A percentile compares a stretch with the other conserved stretches of the same genome.
Evolutionary conservation across 192 early-diverging fungal species (phyloP).

Genomic region (Gigaspora rosea): DNA sequence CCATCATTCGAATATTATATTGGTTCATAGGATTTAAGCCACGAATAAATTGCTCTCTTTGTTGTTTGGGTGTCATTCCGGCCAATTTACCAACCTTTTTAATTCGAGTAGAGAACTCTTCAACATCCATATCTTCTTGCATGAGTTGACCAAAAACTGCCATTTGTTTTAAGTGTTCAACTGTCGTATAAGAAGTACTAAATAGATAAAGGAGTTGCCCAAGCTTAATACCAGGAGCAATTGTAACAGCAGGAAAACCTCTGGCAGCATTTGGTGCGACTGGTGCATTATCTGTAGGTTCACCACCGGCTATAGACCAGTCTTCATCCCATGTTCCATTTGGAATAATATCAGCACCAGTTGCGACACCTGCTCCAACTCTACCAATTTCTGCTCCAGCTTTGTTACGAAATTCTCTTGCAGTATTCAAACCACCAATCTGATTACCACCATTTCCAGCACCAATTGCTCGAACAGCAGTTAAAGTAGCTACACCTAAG

Average conservation of each 20-base stretch:
- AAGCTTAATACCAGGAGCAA: slow-evolving; percentile 1
- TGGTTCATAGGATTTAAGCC: slow-evolving; percentile 2
- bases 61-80: not conserved
- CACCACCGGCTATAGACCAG: not conserved
- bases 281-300: not conserved
- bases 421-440: not conserved
- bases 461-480: not conserved
- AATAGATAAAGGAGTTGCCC: not conserved
- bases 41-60: not conserved
- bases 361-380: not conserved
- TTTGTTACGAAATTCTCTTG: not conserved
- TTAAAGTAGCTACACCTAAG: not conserved
- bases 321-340: not conserved
- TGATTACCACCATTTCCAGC: too few species aligned
- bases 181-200: not conserved
- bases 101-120: not conserved
- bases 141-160: not conserved
- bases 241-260: not conserved
- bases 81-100: not conserved
- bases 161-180: not conserved
- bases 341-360: not conserved
- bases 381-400: not conserved
- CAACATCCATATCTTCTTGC: not conserved
- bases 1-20: slow-evolving; percentile 1
- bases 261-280: not conserved